Base-by-base conservation (phyloP, 1,284 basidiomycete species). In the Chalciporus sp. region DNA sequence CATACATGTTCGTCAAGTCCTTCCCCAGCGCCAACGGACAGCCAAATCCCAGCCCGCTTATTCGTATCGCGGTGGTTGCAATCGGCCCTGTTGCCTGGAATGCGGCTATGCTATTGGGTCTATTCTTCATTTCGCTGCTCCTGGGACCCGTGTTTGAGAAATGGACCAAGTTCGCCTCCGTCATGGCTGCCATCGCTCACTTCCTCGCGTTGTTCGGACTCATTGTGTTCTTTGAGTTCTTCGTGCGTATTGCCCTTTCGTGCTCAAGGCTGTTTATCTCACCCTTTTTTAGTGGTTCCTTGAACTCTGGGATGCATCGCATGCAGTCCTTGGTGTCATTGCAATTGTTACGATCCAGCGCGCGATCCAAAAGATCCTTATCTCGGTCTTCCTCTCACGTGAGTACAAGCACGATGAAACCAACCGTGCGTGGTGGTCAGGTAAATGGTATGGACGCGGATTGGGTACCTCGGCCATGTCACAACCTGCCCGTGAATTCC, bases 391-490 rank as follows among this genome's bases (percentile, higher is more conserved):
- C 83, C 79, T 98, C 49, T 92, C 93, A 40, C 87, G 95, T 71
- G 95, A 98, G 75, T 94, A 90, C 80, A 97, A 97, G 77, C 92
- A 95, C 70, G 95, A 98, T 68, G 94, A 97, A 76, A 95, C 93
- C 17, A 97, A 98, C 76, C 81, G 92, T 57, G 94, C 94, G 8
- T 98, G 95, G 95, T 98, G 95, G 95, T 95, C 94, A n/a, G 95
- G 95, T 70, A 92, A 94, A 74, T 97, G 95, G 95, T 95, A 95
- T 69, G 94, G 94, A 48, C 83, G 94, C 53, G 92, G 93, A 40
- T 79, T 97, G 29, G 95, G 95, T 41, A 81, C 80, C 26, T 90
- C 92, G 45, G 94, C 92, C 41, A 88, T 95, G 71, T 94, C 92
- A 37, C 95, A 97, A 70, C 94, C 95, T 42, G 93, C 92, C 56